Evolutionary conservation across 257 asterid genomes (phyloP), one percentile per base, ranked within the genome.

Genomic region (Paulownia fortunei): DNA sequence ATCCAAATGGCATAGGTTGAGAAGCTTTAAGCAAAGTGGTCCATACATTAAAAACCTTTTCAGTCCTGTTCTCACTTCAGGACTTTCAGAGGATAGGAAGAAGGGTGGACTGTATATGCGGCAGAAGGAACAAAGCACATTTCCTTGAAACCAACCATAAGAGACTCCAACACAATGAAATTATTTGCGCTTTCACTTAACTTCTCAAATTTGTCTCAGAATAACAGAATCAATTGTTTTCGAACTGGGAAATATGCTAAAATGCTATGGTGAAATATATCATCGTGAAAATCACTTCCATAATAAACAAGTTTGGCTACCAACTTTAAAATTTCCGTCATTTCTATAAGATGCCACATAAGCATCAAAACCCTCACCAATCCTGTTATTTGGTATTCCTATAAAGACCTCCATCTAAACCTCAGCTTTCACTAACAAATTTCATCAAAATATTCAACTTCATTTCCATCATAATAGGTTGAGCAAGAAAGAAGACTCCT

Each of bases 391-490:
- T 30, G n/a, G 51, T 36, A 65, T 69, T 61, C 12, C 37, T n/a
- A 26, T 7, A 19, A 61, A 36, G 59, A 39, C 42, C 67, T 23
- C 21, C 51, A 74, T 59, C 58, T 26, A 69, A 18, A 69, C 62
- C n/a, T 59, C 44, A 69, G 60, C 42, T 8, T 39, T 37, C 32
- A 65, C 46, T 47, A 13, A 42, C 24, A 19, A 66, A 54, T 26
- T 52, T 16, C 56, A 73, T 64, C 62, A 27, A 76, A 61, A n/a
- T 64, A 65, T 64, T 69, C 69, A 82, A 24, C 26, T 21, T 8
- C 34, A 68, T 49, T 26, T 24, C 44, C 59, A 13, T 58, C 44
- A 4, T 67, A 34, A 64, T 56, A 46, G 18, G 8, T 37, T 6
- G 72, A 37, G 80, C 51, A 59, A 69, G 61, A 47, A 55, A 26